A percentile compares a stretch with the other conserved stretches of the same genome.
Conservation (phyloP, 805 yeast genomes). For the Lachancea fermentati region DNA sequence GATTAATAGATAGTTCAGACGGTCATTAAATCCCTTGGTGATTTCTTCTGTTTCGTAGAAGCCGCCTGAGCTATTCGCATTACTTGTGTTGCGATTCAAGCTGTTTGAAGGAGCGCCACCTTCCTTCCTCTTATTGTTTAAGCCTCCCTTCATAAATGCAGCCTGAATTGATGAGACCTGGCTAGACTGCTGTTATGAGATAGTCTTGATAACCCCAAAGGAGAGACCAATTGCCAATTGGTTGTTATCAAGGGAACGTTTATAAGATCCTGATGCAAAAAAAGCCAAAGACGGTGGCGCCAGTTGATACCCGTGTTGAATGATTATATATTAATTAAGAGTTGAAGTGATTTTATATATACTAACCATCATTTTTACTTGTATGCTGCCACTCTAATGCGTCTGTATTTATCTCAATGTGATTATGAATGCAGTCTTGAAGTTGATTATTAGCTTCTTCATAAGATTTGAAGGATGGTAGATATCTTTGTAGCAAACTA, state of each 20-base stretch:
- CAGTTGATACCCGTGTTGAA: neutral
- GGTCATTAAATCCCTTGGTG: constrained; percentile 43
- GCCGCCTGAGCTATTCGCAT: constrained; percentile 3
- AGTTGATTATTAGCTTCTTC: neutral
- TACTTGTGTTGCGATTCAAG: constrained; percentile 5
- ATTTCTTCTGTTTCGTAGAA: constrained; percentile 27
- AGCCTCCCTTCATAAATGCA: constrained; percentile 16
- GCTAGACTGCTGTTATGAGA: neutral
- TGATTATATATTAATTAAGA: neutral
- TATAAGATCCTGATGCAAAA: neutral
- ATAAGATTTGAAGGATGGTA: constrained; percentile 2
- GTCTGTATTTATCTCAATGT: neutral
- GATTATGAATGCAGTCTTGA: neutral
- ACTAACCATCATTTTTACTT: no score
- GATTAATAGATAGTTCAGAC: constrained; percentile 48
- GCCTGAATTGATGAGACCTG: neutral
- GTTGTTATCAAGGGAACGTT: neutral
- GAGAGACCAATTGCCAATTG: neutral
- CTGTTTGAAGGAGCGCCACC: constrained; percentile 7
- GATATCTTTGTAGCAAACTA: neutral
- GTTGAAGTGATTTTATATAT: no score
- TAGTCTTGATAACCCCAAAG: neutral
- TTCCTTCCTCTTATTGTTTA: constrained; percentile 13
- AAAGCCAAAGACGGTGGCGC: neutral
- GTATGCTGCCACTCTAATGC: neutral